phyloP scores from a whole-genome alignment of 2,329 filamentous ascomycete species.

The Colletotrichum incanum region DNA sequence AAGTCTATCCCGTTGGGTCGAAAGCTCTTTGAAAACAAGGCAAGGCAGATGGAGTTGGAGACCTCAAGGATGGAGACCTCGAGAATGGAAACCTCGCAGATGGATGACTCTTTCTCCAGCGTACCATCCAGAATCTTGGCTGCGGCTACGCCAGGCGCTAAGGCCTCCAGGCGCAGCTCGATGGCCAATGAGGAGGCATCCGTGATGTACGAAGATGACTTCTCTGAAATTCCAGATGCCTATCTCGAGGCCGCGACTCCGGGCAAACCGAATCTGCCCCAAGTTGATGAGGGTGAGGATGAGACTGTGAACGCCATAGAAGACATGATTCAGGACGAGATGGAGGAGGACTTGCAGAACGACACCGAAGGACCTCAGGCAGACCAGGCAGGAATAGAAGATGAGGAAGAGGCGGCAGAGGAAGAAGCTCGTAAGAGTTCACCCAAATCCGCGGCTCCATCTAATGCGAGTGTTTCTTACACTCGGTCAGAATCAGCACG shows the following conservation, averaged over 20 bases:
- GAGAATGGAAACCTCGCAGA: slow-evolving; percentile 3
- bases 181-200: slow-evolving; percentile 50
- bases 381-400: slow-evolving; percentile 27
- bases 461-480: slow-evolving; percentile 50
- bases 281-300: slow-evolving; percentile 32
- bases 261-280: slow-evolving; percentile 47
- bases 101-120: slow-evolving; percentile 54
- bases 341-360: slow-evolving; percentile 6
- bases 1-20: slow-evolving; percentile 53
- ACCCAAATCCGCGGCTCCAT: slow-evolving; percentile 44
- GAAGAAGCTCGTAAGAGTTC: slow-evolving; percentile 37
- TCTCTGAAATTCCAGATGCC: slow-evolving; percentile 69
- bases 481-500: slow-evolving; percentile 60
- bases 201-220: slow-evolving; percentile 67
- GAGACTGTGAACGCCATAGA: neutral
- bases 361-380: slow-evolving; percentile 13
- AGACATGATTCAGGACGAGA: slow-evolving; percentile 23
- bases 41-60: slow-evolving; percentile 44
- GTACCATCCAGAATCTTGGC: slow-evolving; percentile 53
- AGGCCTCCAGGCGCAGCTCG: slow-evolving; percentile 20
- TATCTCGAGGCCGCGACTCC: slow-evolving; percentile 67
- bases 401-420: slow-evolving; percentile 26
- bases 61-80: slow-evolving; percentile 14
- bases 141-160: slow-evolving; percentile 50
- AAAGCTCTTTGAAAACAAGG: slow-evolving; percentile 53